Evolutionary conservation across 495 filamentous ascomycete species (phyloP).

Genomic region (Schizothecium vesticola): DNA sequence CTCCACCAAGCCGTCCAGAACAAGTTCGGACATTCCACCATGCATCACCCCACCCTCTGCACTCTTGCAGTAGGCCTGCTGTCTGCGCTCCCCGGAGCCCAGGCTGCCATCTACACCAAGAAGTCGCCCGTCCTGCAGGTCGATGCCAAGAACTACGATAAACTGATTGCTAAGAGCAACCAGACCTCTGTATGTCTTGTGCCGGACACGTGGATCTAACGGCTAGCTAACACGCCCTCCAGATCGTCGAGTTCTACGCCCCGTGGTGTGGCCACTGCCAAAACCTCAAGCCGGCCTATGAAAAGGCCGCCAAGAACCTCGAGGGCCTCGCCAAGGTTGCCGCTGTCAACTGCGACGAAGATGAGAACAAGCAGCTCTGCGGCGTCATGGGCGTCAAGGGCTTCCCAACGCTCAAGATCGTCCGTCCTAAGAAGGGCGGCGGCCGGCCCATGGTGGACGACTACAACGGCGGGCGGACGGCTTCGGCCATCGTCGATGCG

Average conservation of each 20-base stretch:
- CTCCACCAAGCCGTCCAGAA: background rate
- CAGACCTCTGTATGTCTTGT: conserved; percentile 72
- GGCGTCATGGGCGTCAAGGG: conserved; percentile 85
- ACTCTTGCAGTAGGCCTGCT: conserved; percentile 42
- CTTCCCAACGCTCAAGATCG: conserved; percentile 94
- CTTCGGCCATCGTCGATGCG: conserved; percentile 81
- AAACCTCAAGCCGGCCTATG: conserved; percentile 91
- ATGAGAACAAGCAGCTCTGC: conserved; percentile 87
- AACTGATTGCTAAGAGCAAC: conserved; percentile 81
- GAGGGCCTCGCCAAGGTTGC: conserved; percentile 89
- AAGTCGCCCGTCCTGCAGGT: conserved; percentile 84
- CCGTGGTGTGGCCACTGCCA: conserved; percentile 97
- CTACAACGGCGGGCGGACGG: conserved; percentile 76
- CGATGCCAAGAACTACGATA: conserved; percentile 75
- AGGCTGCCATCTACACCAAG: conserved; percentile 76
- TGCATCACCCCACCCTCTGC: conserved; percentile 45
- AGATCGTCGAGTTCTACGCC: conserved; percentile 78
- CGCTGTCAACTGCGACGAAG: conserved; percentile 93
- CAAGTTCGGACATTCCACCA: conserved; percentile 13
- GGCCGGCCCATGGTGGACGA: conserved; percentile 86
- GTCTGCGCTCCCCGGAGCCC: conserved; percentile 53
- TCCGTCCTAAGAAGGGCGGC: conserved; percentile 68
- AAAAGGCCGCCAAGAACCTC: conserved; percentile 85
- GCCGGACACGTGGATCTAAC: background rate
- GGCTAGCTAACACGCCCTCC: background rate